Percentiles rank a stretch among this genome's conserved stretches.
phyloP scores from a whole-genome alignment of 129 eudicot species.

The Centella asiatica region DNA sequence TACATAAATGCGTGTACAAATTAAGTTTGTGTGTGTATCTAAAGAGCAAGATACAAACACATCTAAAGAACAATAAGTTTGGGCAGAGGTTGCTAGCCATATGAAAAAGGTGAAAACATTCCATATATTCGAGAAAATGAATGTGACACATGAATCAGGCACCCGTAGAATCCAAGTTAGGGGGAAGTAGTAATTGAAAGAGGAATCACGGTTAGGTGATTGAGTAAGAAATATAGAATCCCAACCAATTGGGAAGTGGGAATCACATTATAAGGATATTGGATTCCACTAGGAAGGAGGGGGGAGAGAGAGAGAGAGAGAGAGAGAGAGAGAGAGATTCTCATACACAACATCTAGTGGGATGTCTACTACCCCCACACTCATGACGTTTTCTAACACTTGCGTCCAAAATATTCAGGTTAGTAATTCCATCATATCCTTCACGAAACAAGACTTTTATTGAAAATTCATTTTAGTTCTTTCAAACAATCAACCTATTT shows the following conservation, averaged over 20 bases:
- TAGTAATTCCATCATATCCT: neutral
- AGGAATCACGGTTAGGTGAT: neutral
- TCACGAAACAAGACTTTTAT: neutral
- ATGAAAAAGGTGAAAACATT: constrained; percentile 10
- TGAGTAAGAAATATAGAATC: constrained; percentile 7
- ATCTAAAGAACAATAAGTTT: no score
- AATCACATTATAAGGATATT: constrained; percentile 10
- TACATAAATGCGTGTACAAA: no score
- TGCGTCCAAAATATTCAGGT: neutral
- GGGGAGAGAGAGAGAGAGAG: no score
- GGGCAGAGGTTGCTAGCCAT: neutral
- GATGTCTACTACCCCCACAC: constrained; percentile 10
- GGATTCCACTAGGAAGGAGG: constrained; percentile 2
- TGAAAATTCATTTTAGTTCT: neutral
- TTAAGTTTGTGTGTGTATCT: no score
- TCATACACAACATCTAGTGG: neutral
- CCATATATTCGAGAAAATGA: neutral
- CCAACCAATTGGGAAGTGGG: constrained; percentile 16
- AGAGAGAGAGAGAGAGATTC: no score
- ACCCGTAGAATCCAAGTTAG: neutral
- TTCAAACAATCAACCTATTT: no score
- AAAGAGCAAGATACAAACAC: no score
- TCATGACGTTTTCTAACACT: neutral
- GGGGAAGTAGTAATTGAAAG: neutral
- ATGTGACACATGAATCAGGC: constrained; percentile 15